Conservation (phyloP, 352 stramenopile genomes). For the Peronospora farinosa region DNA sequence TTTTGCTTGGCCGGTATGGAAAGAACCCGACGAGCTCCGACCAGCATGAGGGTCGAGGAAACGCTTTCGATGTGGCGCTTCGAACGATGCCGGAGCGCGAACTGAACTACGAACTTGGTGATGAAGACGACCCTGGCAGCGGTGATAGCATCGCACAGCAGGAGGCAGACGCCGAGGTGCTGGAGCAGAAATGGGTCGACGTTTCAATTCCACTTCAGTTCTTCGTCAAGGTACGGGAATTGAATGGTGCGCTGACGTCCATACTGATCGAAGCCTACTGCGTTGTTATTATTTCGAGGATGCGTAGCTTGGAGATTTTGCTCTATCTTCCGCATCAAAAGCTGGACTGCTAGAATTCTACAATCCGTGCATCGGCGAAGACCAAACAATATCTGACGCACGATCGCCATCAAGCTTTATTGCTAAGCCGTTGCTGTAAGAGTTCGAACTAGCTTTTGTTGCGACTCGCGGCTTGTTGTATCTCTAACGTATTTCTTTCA, state of each 20-base stretch:
- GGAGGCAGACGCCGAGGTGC: constrained; percentile 17
- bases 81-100: constrained; percentile 17
- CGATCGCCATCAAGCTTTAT: constrained; percentile 6
- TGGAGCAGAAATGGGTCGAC: constrained; percentile 61
- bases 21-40: constrained; percentile 62
- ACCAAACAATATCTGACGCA: constrained; percentile 38
- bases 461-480: background rate
- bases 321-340: constrained; percentile 54
- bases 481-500: constrained; percentile 1
- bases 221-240: constrained; percentile 55
- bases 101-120: constrained; percentile 20
- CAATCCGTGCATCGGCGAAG: constrained; percentile 58
- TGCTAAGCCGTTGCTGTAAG: constrained; percentile 56
- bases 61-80: constrained; percentile 18
- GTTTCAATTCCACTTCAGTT: constrained; percentile 78
- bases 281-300: background rate
- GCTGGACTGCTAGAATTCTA: constrained; percentile 72
- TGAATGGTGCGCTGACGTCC: background rate
- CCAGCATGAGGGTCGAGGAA: constrained; percentile 20
- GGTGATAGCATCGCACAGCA: constrained; percentile 12
- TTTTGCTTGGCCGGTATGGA: constrained; percentile 65
- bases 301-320: constrained; percentile 46
- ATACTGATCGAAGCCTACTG: constrained; percentile 2
- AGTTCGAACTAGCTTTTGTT: constrained; percentile 1
- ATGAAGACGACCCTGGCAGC: constrained; percentile 15